Evolutionary conservation across 2,329 filamentous ascomycete genomes (phyloP).

Genomic region (Lasiodiplodia theobromae): DNA sequence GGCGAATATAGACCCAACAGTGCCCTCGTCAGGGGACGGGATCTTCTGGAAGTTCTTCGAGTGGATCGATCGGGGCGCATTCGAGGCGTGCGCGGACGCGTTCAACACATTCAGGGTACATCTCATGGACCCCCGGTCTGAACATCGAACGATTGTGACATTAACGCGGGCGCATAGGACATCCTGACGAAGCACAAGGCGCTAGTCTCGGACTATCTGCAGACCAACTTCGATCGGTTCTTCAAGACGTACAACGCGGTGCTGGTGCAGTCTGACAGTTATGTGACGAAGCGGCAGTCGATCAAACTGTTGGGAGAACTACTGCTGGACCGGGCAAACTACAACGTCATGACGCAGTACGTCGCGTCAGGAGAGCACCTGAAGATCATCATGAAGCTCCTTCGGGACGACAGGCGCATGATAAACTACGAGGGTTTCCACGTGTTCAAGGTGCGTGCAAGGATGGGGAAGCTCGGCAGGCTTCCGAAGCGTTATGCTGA

Average conservation of each 20-base stretch:
- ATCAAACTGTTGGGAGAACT: slow-evolving; percentile 98
- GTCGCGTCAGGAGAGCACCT: slow-evolving; percentile 94
- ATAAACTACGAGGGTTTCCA: slow-evolving; percentile 99
- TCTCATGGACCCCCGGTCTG: background rate
- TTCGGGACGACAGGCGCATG: slow-evolving; percentile 97
- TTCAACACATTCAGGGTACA: slow-evolving; percentile 93
- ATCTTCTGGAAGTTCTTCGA: slow-evolving; percentile 97
- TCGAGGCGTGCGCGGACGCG: slow-evolving; percentile 95
- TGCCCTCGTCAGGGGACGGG: slow-evolving; percentile 78
- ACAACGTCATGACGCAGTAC: slow-evolving; percentile 97
- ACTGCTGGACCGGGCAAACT: slow-evolving; percentile 91
- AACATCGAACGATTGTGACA: slow-evolving; percentile 4
- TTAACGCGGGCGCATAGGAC: slow-evolving; percentile 64
- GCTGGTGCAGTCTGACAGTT: slow-evolving; percentile 89
- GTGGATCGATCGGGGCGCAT: slow-evolving; percentile 96
- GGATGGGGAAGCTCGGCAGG: slow-evolving; percentile 23
- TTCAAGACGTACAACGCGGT: slow-evolving; percentile 89
- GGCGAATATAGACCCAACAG: slow-evolving; percentile 76
- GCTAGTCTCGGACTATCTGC: slow-evolving; percentile 85
- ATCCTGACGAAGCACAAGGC: slow-evolving; percentile 93
- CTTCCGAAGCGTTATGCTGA: slow-evolving; percentile 22
- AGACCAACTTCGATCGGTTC: slow-evolving; percentile 90
- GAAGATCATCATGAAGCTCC: slow-evolving; percentile 97
- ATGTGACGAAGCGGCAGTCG: slow-evolving; percentile 97
- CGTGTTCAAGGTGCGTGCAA: slow-evolving; percentile 79